Base-by-base conservation (phyloP, 495 filamentous ascomycete genomes). In the Podospora appendiculata region DNA sequence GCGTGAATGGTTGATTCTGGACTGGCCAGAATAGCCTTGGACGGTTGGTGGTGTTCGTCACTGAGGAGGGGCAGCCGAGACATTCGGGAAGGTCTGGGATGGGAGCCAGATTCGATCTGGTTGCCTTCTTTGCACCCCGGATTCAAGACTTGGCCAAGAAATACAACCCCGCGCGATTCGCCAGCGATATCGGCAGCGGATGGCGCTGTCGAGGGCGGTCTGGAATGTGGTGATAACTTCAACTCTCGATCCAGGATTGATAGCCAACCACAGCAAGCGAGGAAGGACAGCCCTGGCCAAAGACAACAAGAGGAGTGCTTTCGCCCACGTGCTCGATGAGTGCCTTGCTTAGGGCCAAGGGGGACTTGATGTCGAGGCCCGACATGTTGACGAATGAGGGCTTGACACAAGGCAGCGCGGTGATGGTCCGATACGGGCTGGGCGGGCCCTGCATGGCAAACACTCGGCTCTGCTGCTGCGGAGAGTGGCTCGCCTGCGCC, bases 351-450 rank as follows among this genome's bases (percentile, higher is more conserved):
- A 19, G 41, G 41, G 48, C 16, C 46, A 33, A 38, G 45, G 40
- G 39, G 49, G 55, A 48, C 42, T 47, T 36, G 49, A 49, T 47
- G 53, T 58, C 51, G 58, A 53, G 52, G 59, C 52, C 50, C 45
- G 52, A 59, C 45, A n/a, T 39, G 36, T 19, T 41, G 41, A 51
- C 64, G 64, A 67, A 67, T 67, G 53, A 56, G 49, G 47, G 53
- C 32, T 55, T 67, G 64, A 65, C 64, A 67, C 64, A 67, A 65
- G 55, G 54, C 62, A 63, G 51, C 51, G 59, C 56, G 18, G 58
- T 48, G 49, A 54, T 53, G 50, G 52, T 53, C 54, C 57, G 56
- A 50, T 51, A 58, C 49, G 53, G 50, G 47, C 47, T 45, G 53
- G 53, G 47, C 47, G 48, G 53, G 53, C 19, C 54, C 47, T 54